These are phyloP conservation scores for Apiotrichum mycotoxinovorans DNA, from an alignment of 1,284 basidiomycete species.

Conservation along the genomic window DNA sequence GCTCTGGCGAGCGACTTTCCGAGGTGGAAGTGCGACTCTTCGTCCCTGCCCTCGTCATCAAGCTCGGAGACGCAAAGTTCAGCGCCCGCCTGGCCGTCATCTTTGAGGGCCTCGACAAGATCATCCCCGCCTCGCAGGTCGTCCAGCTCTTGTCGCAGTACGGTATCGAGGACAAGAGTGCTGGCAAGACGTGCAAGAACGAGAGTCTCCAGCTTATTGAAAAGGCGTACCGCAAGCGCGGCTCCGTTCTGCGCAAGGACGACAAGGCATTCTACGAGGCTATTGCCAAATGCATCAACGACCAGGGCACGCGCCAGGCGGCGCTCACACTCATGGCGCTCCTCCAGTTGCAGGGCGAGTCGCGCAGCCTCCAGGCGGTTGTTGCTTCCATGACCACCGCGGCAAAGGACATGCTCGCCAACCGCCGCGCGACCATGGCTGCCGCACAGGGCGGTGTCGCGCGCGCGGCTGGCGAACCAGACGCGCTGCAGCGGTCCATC, in stretches of 20 bases:
- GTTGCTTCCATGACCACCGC: constrained; percentile 36
- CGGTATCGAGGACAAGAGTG: constrained; percentile 46
- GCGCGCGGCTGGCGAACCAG: background rate
- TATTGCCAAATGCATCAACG: constrained; percentile 59
- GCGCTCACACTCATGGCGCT: constrained; percentile 48
- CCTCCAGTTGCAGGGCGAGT: constrained; percentile 44
- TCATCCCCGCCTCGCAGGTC: constrained; percentile 54
- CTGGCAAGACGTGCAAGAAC: constrained; percentile 47
- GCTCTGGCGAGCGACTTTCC: constrained; percentile 71
- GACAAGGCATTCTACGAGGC: constrained; percentile 44
- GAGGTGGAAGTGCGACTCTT: constrained; percentile 87
- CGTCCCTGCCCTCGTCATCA: constrained; percentile 84
- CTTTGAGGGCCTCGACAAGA: constrained; percentile 52
- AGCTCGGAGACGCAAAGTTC: constrained; percentile 59
- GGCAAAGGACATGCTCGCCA: constrained; percentile 48
- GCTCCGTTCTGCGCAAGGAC: constrained; percentile 41
- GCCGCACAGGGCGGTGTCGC: constrained; percentile 27
- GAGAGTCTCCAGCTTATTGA: constrained; percentile 44
- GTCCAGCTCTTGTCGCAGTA: constrained; percentile 82
- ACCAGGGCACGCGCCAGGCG: constrained; percentile 43
- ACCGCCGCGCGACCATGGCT: constrained; percentile 40
- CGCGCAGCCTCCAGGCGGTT: constrained; percentile 34
- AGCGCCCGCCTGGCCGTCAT: constrained; percentile 51
- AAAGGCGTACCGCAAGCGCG: constrained; percentile 44
- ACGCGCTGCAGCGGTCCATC: background rate